Base-by-base conservation (phyloP, 208 protist species). In the Acanthamoeba culbertsoni region DNA sequence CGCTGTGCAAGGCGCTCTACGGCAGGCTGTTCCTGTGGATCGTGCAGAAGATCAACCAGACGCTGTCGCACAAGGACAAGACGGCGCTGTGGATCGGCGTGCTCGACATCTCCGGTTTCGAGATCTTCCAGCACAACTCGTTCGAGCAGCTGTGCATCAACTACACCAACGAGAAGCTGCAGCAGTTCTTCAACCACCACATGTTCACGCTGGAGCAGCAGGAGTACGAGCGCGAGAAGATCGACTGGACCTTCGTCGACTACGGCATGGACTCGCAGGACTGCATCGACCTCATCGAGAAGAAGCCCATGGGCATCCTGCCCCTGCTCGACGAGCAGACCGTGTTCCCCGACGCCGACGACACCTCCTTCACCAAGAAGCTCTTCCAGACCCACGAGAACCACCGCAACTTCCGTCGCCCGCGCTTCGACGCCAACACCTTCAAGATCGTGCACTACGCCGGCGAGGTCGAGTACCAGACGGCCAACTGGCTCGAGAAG, bases 101-200 rank as follows among this genome's bases (percentile, higher is more conserved):
- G 31, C 95, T 99, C 10, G 98, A 99, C 94, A 99, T 99, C 89
- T 98, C 97, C 84, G 98, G 98, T 77, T 99, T 99, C 93, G 98
- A 99, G 95, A 97, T 97, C 88, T 99, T 98, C 95, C 90, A 97
- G 48, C 48, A 94, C 68, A 98, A 98, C 94, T 94, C 86, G 31
- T 98, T 98, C 53, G 97, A 98, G 84, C 97, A 98, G 89, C 65
- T 98, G 16, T 98, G 97, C 73, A 98, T 98, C 92, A 98, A 98
- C 89, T 97, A 96, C 51, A 96, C 96, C 73, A 98, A 98, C 75
- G 97, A 98, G 82, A 96, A 96, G 46, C 93, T 98, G 73, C 97
- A 98, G 88, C 95, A 97, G 75, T 96, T 96, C 88, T 98, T 98
- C 94, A 98, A 98, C 95, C 93, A 97, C 42, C 95, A 97, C 63